Conservation (phyloP, 1,139 yeast genomes). For the Geotrichum reessii region DNA sequence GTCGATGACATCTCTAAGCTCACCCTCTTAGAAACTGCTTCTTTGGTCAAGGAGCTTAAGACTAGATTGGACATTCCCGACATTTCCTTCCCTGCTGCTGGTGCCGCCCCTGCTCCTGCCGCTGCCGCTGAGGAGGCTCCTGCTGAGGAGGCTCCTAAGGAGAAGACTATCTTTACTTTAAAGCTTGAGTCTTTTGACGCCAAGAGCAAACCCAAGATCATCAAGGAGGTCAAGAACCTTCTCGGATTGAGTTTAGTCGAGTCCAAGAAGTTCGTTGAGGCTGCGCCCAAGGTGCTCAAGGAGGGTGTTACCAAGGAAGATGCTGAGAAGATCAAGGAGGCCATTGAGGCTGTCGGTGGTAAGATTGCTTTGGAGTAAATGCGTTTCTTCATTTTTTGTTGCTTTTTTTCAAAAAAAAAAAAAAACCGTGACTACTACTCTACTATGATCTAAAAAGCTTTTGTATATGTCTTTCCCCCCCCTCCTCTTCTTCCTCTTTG, state of each 20-base stretch:
- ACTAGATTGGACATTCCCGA: slow-evolving; percentile 86
- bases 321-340: slow-evolving; percentile 85
- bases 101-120: slow-evolving; percentile 63
- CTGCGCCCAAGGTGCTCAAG: slow-evolving; percentile 90
- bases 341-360: slow-evolving; percentile 93
- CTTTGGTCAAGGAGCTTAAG: slow-evolving; percentile 78
- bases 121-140: slow-evolving; percentile 72
- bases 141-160: slow-evolving; percentile 76
- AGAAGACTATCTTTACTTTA: slow-evolving; percentile 86
- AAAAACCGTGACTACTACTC: background rate
- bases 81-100: slow-evolving; percentile 74
- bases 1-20: slow-evolving; percentile 88
- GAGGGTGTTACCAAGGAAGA: slow-evolving; percentile 85
- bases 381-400: background rate
- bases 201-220: slow-evolving; percentile 93
- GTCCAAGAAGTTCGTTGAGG: slow-evolving; percentile 94
- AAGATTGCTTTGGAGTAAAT: slow-evolving; percentile 77
- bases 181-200: slow-evolving; percentile 93
- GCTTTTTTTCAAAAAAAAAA: too few relatives aligned
- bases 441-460: background rate
- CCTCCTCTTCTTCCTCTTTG: background rate
- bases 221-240: slow-evolving; percentile 90
- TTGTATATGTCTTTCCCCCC: background rate
- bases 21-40: slow-evolving; percentile 84
- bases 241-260: slow-evolving; percentile 92